Evolutionary conservation across 148 eudicot species (phyloP).

Genomic region (Rhododendron vialii): DNA sequence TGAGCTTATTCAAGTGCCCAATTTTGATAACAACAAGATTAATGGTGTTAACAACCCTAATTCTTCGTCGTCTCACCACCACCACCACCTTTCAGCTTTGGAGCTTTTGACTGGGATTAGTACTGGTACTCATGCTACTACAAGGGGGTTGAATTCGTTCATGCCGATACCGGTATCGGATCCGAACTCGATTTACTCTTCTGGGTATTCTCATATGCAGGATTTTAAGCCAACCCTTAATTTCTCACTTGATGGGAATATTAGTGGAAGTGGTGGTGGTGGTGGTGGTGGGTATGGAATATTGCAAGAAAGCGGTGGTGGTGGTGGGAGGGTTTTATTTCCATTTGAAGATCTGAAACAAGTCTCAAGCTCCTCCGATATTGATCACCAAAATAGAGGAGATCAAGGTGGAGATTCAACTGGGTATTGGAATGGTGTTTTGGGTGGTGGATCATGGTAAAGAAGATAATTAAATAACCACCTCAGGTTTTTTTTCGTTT

Average conservation of each 20-base stretch:
- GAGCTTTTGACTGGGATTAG: constrained; percentile 69
- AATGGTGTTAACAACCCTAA: neutral
- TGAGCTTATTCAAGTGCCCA: constrained; percentile 68
- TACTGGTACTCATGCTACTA: neutral
- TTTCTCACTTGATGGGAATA: constrained; percentile 50
- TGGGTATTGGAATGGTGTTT: constrained; percentile 79
- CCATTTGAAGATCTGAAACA: constrained; percentile 74
- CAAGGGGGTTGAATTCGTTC: constrained; percentile 56
- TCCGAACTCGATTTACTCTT: constrained; percentile 38
- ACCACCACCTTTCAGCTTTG: constrained; percentile 39
- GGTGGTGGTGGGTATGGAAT: constrained; percentile 37
- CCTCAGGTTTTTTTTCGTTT: neutral
- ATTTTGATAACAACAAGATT: constrained; percentile 27
- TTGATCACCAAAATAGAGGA: constrained; percentile 11
- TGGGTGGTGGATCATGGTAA: constrained; percentile 76
- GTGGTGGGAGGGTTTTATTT: constrained; percentile 54
- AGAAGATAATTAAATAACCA: neutral
- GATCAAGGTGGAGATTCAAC: constrained; percentile 38
- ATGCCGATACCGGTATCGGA: constrained; percentile 44
- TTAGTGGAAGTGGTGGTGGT: constrained; percentile 7
- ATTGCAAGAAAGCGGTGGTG: constrained; percentile 14
- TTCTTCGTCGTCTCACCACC: neutral
- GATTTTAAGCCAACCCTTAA: constrained; percentile 33
- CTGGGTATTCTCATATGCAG: constrained; percentile 39
- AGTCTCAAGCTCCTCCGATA: constrained; percentile 25